These are phyloP conservation scores for Colletotrichum lindemuthianum DNA, from an alignment of 2,329 filamentous ascomycete species.

Conservation along the genomic window DNA sequence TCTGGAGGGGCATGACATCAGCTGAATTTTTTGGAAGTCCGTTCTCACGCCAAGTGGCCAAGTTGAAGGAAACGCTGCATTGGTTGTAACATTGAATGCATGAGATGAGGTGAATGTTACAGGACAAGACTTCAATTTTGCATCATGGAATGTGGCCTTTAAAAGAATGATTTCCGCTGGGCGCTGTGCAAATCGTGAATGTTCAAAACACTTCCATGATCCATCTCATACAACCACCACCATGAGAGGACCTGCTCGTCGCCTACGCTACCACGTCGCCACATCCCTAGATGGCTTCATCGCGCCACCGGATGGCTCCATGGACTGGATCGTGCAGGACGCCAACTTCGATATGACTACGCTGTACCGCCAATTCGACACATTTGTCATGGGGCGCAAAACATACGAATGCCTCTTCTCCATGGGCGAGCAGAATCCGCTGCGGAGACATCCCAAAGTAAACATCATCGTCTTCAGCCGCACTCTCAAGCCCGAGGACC, in stretches of 20 bases:
- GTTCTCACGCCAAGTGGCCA: slow-evolving; percentile 8
- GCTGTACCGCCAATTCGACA: slow-evolving; percentile 44
- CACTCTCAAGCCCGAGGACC: slow-evolving; percentile 34
- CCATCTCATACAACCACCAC: background rate
- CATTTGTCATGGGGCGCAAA: slow-evolving; percentile 49
- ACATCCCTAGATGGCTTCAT: slow-evolving; percentile 49
- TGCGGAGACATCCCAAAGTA: slow-evolving; percentile 36
- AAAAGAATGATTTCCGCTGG: too few species aligned
- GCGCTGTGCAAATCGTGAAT: background rate
- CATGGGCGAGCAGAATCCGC: slow-evolving; percentile 37
- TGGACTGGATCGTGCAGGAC: slow-evolving; percentile 46
- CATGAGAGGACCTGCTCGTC: slow-evolving; percentile 24
- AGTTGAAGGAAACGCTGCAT: background rate
- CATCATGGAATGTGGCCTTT: too few species aligned
- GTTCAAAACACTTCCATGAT: background rate
- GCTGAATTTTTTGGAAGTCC: slow-evolving; percentile 19
- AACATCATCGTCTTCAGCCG: slow-evolving; percentile 45
- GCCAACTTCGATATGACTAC: slow-evolving; percentile 44
- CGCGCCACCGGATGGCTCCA: slow-evolving; percentile 42
- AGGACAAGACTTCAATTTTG: too few species aligned
- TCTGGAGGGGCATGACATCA: slow-evolving; percentile 18
- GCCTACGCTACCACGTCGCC: slow-evolving; percentile 47
- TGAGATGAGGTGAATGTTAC: too few species aligned
- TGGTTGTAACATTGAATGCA: background rate
- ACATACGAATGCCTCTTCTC: slow-evolving; percentile 45